These are phyloP conservation scores for Bothriochloa decipiens DNA, from an alignment of 176 grass and related monocot genomes.

Conservation along the genomic window DNA sequence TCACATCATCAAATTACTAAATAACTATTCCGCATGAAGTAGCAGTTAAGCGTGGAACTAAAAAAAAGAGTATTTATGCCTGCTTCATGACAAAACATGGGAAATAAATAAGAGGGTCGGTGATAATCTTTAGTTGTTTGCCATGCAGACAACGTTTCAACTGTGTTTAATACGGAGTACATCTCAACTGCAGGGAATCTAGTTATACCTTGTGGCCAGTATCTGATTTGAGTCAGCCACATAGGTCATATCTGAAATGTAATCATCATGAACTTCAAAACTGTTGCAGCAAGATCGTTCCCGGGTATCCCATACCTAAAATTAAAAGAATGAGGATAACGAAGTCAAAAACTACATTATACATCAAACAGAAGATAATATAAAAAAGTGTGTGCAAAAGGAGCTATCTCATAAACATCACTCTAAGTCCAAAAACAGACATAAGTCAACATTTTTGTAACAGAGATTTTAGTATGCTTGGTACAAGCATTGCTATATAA, in stretches of 20 bases:
- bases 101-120: background rate
- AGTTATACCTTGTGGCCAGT: constrained; percentile 75
- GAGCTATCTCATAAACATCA: background rate
- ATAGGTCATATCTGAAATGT: constrained; percentile 86
- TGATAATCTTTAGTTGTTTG: background rate
- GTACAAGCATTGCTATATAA: background rate
- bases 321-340: background rate
- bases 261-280: constrained; percentile 94
- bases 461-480: background rate
- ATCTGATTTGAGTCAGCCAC: constrained; percentile 78
- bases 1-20: constrained; percentile 2
- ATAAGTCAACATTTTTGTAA: background rate
- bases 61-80: background rate
- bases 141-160: constrained; percentile 3
- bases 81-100: background rate
- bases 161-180: background rate
- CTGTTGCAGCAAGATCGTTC: constrained; percentile 78
- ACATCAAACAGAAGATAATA: constrained; percentile 6
- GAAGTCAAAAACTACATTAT: background rate
- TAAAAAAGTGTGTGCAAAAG: background rate
- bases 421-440: constrained; percentile 2
- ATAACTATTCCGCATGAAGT: background rate
- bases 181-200: background rate
- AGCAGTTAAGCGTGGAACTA: background rate
- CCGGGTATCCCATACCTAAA: constrained; percentile 91